Base-by-base conservation (phyloP, 1,284 basidiomycete species). In the Ceratobasidium sp. region DNA sequence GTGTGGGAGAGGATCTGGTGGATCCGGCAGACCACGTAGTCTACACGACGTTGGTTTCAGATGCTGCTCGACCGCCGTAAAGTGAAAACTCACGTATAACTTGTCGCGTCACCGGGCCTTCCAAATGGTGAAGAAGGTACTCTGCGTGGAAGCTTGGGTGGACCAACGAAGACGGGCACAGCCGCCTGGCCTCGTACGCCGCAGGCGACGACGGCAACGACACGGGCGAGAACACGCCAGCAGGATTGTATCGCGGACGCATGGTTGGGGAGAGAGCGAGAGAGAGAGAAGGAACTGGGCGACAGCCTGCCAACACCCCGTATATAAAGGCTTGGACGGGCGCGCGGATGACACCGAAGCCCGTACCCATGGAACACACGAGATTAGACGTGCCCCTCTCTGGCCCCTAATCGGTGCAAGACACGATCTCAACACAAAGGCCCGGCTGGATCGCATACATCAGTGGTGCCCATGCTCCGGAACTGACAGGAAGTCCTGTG, bases 81-180 rank as follows among this genome's bases (percentile, higher is more conserved):
- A 49, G 2, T 44, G 43, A 43, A n/a, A 17, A 76, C 73, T 54
- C 59, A 76, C 73, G 73, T 56, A 66, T 76, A 29, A 66, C 64
- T 29, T 76, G 64, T 34, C 62, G 62, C 15, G 73, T 76, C 25
- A 76, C 73, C 44, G 73, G 73, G 43, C 59, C 67, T 29, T 76
- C 73, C 52, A 76, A 51, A 44, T 76, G 62, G 62, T 52, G 64
- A 34, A 76, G 64, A 11, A 76, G 52, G 17, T 76, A 76, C 34
- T 76, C 73, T 57, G 73, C 73, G 32, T 76, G 73, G 49, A 40
- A 76, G 49, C 73, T 76, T 57, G 73, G 73, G 54, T 76, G 73
- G 22, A 76, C 25, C 73, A 76, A 49, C n/a, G 73, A 76, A n/a
- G 73, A 76, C 17, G 73, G 73, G 25, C 73, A 76, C n/a, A 76